Evolutionary conservation across 805 yeast species (phyloP).

Genomic region (Sungouiozyma intestinalis): DNA sequence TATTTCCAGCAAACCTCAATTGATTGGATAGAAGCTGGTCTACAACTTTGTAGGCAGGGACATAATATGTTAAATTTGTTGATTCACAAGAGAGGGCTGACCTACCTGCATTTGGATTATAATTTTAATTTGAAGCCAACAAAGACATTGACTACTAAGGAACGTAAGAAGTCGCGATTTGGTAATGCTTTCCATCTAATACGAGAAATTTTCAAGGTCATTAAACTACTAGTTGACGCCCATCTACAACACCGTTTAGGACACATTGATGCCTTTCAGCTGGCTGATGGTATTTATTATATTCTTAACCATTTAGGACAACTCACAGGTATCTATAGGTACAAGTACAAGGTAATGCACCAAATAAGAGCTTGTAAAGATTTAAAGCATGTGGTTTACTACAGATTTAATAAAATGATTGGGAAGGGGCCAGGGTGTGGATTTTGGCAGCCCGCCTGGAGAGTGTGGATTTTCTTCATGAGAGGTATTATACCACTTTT

Average conservation of each 20-base stretch:
- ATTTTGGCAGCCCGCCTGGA: constrained; percentile 98
- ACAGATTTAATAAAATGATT: constrained; percentile 70
- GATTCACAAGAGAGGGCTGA: constrained; percentile 82
- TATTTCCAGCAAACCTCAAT: constrained; percentile 84
- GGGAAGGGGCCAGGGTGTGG: constrained; percentile 99
- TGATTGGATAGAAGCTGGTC: constrained; percentile 98
- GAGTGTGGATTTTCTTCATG: constrained; percentile 87
- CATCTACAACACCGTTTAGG: constrained; percentile 89
- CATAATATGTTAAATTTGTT: constrained; percentile 83
- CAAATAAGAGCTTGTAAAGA: constrained; percentile 95
- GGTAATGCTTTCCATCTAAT: constrained; percentile 94
- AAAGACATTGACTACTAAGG: constrained; percentile 91
- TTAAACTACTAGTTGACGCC: constrained; percentile 81
- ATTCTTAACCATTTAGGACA: constrained; percentile 90
- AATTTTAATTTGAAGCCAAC: constrained; percentile 95
- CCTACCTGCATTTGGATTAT: constrained; percentile 88
- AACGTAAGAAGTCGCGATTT: constrained; percentile 87
- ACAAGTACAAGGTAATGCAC: constrained; percentile 96
- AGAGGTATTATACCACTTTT: constrained; percentile 86
- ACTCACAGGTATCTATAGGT: constrained; percentile 90
- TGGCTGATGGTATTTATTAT: constrained; percentile 91
- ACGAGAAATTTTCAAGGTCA: constrained; percentile 77
- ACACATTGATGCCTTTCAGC: constrained; percentile 81
- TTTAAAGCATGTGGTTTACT: constrained; percentile 81
- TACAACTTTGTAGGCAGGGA: constrained; percentile 89